A percentile compares a stretch with the other conserved stretches of the same genome.
Evolutionary conservation across 345 rosid species (phyloP).

Genomic region (Brassica rapa): DNA sequence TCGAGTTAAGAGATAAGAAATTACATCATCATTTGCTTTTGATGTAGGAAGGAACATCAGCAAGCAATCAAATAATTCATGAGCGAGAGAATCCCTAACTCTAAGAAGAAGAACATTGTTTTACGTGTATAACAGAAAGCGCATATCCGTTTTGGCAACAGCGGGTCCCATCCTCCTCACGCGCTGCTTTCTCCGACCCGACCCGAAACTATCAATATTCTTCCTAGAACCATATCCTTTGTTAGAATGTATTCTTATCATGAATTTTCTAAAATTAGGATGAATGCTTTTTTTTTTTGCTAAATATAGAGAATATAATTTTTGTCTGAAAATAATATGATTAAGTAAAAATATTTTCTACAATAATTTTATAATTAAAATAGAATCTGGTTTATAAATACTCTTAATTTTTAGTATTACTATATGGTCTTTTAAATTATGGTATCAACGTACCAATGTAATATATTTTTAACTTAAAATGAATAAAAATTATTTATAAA

Average conservation of each 20-base stretch:
- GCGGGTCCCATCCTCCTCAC: slow-evolving; percentile 26
- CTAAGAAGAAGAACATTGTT: slow-evolving; percentile 15
- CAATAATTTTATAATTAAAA: not conserved
- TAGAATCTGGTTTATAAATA: too few species aligned
- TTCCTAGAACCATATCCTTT: not conserved
- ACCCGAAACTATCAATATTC: not conserved
- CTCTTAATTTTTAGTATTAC: too few species aligned
- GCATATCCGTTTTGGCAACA: slow-evolving; percentile 29
- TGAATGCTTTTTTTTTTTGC: not conserved
- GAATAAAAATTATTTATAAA: not conserved
- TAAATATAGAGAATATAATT: not conserved
- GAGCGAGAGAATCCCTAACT: not conserved
- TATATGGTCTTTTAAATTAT: too few species aligned
- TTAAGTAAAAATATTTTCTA: not conserved
- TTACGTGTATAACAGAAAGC: slow-evolving; percentile 31
- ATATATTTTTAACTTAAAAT: too few species aligned
- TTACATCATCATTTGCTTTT: not conserved
- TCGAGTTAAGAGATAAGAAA: not conserved
- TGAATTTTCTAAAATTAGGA: not conserved
- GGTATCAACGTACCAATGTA: too few species aligned
- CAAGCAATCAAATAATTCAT: slow-evolving; percentile 19
- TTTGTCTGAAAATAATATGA: not conserved
- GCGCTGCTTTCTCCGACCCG: slow-evolving; percentile 23
- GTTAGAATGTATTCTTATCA: not conserved
- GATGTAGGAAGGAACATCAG: not conserved